Evolutionary conservation across 805 yeast genomes (phyloP).

Genomic region (Wickerhamiella parazyma): DNA sequence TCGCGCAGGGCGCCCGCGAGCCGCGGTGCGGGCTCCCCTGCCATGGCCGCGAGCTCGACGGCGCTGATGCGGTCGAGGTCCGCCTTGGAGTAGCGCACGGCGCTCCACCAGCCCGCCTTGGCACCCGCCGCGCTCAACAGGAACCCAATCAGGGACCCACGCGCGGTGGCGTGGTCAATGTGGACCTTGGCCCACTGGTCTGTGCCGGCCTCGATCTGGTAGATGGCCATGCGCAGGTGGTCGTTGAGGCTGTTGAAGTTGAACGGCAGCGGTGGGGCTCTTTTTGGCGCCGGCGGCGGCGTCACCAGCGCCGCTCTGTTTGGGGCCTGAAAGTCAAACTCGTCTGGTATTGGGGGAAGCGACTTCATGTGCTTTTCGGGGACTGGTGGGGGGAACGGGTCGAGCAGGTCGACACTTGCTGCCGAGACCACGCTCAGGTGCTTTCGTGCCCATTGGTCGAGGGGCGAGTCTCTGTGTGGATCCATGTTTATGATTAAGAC

Average conservation of each 20-base stretch:
- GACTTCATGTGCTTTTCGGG: constrained; percentile 1
- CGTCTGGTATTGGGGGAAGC: constrained; percentile 5
- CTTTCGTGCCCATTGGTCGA: constrained; percentile 7
- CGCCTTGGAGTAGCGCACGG: background rate
- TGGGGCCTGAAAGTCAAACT: background rate
- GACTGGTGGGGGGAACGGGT: constrained; percentile 3
- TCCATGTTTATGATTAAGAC: background rate
- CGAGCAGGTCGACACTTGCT: background rate
- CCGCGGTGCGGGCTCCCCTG: constrained; percentile 57
- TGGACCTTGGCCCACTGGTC: constrained; percentile 58
- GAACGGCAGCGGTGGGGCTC: constrained; percentile 1
- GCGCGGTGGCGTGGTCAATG: constrained; percentile 46
- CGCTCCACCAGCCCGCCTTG: constrained; percentile 5
- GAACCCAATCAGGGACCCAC: constrained; percentile 56
- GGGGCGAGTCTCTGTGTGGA: constrained; percentile 4
- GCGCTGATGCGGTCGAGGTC: background rate
- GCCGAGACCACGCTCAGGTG: constrained; percentile 5
- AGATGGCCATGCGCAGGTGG: constrained; percentile 9
- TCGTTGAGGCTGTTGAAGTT: constrained; percentile 2
- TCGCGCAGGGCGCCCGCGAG: constrained; percentile 29
- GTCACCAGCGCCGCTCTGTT: background rate
- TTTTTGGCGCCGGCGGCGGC: background rate
- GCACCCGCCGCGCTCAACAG: constrained; percentile 44
- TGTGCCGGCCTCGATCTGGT: constrained; percentile 35
- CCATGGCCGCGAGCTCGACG: background rate